Evolutionary conservation across 169 alveolate species (phyloP).

Genomic region (Plasmodium gaboni): DNA sequence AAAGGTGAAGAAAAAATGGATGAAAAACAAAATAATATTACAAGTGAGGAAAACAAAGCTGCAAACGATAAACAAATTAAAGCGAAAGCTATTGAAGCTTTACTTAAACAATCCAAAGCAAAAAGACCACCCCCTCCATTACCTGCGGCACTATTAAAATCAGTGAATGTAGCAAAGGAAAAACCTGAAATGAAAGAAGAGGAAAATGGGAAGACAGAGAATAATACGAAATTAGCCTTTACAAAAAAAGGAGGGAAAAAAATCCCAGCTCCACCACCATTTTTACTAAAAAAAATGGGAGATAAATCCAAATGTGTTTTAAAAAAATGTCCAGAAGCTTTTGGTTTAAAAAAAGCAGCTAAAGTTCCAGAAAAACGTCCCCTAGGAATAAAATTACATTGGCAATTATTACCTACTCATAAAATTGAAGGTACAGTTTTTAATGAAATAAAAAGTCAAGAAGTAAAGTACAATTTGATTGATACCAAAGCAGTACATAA

Average conservation of each 20-base stretch:
- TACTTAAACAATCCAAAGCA: constrained; percentile 18
- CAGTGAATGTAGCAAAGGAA: not conserved
- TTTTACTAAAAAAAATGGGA: constrained; percentile 40
- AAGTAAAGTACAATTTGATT: constrained; percentile 66
- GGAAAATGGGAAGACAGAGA: not conserved
- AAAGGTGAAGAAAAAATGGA: not conserved
- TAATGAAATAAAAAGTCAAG: constrained; percentile 69
- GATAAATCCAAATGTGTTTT: constrained; percentile 19
- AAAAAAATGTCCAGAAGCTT: constrained; percentile 67
- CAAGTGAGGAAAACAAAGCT: not conserved
- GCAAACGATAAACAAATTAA: constrained; percentile 17
- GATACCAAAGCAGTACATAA: constrained; percentile 75
- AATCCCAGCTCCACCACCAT: constrained; percentile 51
- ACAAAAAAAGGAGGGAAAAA: constrained; percentile 68
- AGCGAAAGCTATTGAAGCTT: constrained; percentile 2
- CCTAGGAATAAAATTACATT: constrained; percentile 72
- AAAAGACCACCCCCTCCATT: constrained; percentile 73
- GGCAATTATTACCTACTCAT: constrained; percentile 75
- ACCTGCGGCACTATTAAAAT: constrained; percentile 31
- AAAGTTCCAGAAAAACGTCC: constrained; percentile 74
- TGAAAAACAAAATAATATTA: not conserved
- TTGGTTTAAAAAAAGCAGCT: constrained; percentile 15
- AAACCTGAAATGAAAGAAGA: constrained; percentile 1
- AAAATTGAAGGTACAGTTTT: constrained; percentile 77
- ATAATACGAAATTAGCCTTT: not conserved